Conservation (phyloP, 2,329 filamentous ascomycete species). For the Xylaria arbuscula region DNA sequence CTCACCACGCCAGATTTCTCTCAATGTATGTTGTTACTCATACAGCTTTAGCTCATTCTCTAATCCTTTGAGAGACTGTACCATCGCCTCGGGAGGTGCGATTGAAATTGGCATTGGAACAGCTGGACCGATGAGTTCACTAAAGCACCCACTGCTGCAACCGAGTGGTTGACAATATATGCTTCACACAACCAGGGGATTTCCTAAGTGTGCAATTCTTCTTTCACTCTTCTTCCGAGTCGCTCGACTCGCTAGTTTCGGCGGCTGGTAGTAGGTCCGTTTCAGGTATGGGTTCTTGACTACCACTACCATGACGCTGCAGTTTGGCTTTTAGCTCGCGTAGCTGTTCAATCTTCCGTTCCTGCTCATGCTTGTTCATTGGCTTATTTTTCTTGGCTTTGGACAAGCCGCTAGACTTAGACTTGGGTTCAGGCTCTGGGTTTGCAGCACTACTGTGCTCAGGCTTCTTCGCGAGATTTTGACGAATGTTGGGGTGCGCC, state of each 20-base stretch:
- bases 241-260: conserved; percentile 47
- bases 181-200: background rate
- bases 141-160: conserved; percentile 17
- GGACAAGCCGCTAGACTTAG: conserved; percentile 51
- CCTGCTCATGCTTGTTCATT: conserved; percentile 79
- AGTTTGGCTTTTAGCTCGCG: conserved; percentile 68
- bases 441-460: conserved; percentile 45
- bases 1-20: conserved; percentile 24
- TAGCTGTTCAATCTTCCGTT: conserved; percentile 72
- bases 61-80: conserved; percentile 4
- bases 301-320: conserved; percentile 59
- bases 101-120: conserved; percentile 2
- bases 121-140: conserved; percentile 11
- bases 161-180: conserved; percentile 6
- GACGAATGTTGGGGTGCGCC: conserved; percentile 53
- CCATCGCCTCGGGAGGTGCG: background rate
- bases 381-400: conserved; percentile 81
- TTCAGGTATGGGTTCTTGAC: conserved; percentile 48
- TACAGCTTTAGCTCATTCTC: conserved; percentile 27
- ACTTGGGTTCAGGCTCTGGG: conserved; percentile 43
- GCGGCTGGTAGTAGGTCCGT: conserved; percentile 40
- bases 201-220: background rate
- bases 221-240: conserved; percentile 48
- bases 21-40: conserved; percentile 38
- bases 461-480: conserved; percentile 50